A percentile compares a stretch with the other conserved stretches of the same genome.
Conservation (phyloP, 176 grass and related monocot species). For the Aegilops longissima region DNA sequence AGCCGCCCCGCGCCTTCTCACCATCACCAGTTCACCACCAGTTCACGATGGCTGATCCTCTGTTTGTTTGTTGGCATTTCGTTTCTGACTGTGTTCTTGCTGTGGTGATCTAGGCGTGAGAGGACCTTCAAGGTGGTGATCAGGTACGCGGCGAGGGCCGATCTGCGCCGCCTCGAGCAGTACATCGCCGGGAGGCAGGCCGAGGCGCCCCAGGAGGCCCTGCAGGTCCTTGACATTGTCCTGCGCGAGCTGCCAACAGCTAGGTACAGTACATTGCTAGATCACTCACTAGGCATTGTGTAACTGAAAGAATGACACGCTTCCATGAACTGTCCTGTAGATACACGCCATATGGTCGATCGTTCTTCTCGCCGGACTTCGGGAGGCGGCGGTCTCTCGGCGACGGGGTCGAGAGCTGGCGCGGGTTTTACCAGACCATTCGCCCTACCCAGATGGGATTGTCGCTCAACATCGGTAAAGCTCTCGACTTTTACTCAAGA, state of each 20-base stretch:
- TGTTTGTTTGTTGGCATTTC: not conserved
- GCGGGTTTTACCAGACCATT: constrained; percentile 95
- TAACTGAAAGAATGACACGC: constrained; percentile 9
- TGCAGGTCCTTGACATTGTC: constrained; percentile 94
- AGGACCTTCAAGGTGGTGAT: constrained; percentile 77
- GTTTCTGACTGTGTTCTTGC: not conserved
- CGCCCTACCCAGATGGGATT: constrained; percentile 94
- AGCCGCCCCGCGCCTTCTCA: not conserved
- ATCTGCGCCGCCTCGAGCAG: constrained; percentile 66
- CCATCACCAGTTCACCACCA: not conserved
- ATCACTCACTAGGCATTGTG: constrained; percentile 14
- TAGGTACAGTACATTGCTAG: constrained; percentile 61
- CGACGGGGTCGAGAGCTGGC: constrained; percentile 92
- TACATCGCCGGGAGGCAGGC: constrained; percentile 72
- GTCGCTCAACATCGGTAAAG: constrained; percentile 85
- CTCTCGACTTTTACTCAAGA: not conserved
- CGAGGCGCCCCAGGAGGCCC: constrained; percentile 84
- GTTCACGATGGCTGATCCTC: not conserved
- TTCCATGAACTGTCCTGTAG: constrained; percentile 33
- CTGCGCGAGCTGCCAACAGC: constrained; percentile 73
- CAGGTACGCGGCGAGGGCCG: constrained; percentile 62
- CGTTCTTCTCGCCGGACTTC: constrained; percentile 78
- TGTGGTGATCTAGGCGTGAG: constrained; percentile 48
- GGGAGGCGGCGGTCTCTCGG: constrained; percentile 74
- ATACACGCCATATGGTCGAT: constrained; percentile 65